A percentile compares a stretch with the other conserved stretches of the same genome.
These are phyloP conservation scores for Deinandra increscens DNA, from an alignment of 129 eudicot species.

Conservation along the genomic window DNA sequence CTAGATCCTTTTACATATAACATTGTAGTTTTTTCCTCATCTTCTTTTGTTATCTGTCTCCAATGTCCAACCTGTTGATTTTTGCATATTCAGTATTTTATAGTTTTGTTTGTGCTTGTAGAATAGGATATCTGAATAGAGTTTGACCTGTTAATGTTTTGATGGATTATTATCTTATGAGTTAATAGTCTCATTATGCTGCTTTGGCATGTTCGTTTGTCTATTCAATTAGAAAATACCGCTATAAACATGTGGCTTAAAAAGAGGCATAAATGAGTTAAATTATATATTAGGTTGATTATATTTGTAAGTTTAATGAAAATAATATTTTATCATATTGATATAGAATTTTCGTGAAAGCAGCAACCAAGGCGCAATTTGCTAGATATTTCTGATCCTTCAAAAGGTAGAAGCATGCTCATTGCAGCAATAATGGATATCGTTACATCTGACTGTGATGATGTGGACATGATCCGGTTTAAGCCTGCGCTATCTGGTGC, in stretches of 20 bases:
- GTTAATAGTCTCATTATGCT: not conserved
- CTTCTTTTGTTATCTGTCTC: not conserved
- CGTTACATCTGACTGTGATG: conserved; percentile 86
- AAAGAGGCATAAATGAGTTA: conserved; percentile 6
- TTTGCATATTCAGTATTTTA: not conserved
- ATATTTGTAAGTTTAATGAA: conserved; percentile 14
- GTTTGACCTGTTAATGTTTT: not conserved
- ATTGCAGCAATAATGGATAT: conserved; percentile 98
- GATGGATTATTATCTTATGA: not conserved
- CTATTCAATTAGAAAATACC: not conserved
- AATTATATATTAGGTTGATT: not conserved
- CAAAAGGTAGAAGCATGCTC: conserved; percentile 98
- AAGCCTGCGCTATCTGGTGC: conserved; percentile 68
- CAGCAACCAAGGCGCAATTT: conserved; percentile 80
- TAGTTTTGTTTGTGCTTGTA: conserved; percentile 1
- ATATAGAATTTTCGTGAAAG: conserved; percentile 56
- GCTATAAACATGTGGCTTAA: not conserved
- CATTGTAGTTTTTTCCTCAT: not conserved
- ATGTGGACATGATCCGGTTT: conserved; percentile 44
- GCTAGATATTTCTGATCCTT: conserved; percentile 67
- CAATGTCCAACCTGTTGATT: conserved; percentile 1
- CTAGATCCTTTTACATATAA: no score
- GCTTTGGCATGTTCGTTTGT: not conserved
- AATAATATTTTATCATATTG: conserved; percentile 35
- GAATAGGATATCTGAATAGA: not conserved